These are phyloP conservation scores for Chenopodium suecicum DNA, from an alignment of 148 eudicot species.

Conservation along the genomic window DNA sequence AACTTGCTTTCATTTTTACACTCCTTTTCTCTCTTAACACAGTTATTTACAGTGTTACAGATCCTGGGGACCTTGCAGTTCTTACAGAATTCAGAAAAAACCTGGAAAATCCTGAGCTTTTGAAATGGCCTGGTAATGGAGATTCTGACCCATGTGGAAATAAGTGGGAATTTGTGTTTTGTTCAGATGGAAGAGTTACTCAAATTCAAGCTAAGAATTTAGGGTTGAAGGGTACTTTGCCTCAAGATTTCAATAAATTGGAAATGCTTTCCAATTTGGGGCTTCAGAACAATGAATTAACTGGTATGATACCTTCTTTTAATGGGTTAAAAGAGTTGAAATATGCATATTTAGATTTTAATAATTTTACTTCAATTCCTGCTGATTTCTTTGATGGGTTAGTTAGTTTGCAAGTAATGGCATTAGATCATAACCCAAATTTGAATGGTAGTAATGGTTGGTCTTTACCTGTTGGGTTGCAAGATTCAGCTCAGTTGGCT, in stretches of 20 bases:
- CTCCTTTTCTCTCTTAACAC: conserved; percentile 25
- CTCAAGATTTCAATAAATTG: conserved; percentile 61
- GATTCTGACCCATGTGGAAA: conserved; percentile 87
- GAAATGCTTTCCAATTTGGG: conserved; percentile 64
- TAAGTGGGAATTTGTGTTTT: conserved; percentile 59
- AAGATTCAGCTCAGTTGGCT: conserved; percentile 59
- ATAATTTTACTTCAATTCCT: conserved; percentile 73
- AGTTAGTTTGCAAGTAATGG: conserved; percentile 61
- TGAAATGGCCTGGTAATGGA: conserved; percentile 67
- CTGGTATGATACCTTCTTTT: conserved; percentile 71
- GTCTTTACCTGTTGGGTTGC: conserved; percentile 61
- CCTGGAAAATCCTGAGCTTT: conserved; percentile 65
- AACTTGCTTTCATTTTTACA: conserved; percentile 11
- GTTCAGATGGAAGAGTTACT: conserved; percentile 53
- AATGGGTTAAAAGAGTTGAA: conserved; percentile 63
- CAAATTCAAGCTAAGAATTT: conserved; percentile 72
- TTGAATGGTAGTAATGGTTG: conserved; percentile 75
- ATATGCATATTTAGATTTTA: conserved; percentile 68
- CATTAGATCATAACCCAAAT: conserved; percentile 63
- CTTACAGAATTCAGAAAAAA: conserved; percentile 70
- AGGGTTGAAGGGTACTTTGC: conserved; percentile 73
- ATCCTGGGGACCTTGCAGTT: conserved; percentile 63
- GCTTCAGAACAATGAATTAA: conserved; percentile 73
- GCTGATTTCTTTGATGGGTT: conserved; percentile 85
- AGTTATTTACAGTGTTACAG: conserved; percentile 51